Evolutionary conservation across 148 eudicot genomes (phyloP).

Genomic region (Vaccinium vitisidaea): DNA sequence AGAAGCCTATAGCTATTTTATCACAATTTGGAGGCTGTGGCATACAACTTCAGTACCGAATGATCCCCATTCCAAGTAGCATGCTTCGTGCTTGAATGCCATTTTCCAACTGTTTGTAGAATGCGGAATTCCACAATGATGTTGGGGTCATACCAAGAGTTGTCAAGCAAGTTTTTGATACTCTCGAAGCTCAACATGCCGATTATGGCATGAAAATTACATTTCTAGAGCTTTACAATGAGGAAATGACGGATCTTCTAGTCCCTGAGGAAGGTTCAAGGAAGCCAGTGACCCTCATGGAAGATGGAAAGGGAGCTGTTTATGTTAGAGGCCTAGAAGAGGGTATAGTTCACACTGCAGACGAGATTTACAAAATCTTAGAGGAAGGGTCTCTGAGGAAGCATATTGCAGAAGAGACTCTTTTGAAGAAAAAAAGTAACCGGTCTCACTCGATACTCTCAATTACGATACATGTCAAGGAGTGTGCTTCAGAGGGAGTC

Average conservation of each 20-base stretch:
- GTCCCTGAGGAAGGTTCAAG: constrained; percentile 28
- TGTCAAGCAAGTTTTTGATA: constrained; percentile 36
- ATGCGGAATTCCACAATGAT: constrained; percentile 25
- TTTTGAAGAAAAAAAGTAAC: constrained; percentile 40
- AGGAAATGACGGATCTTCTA: constrained; percentile 44
- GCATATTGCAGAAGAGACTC: constrained; percentile 34
- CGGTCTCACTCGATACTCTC: constrained; percentile 54
- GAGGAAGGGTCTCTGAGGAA: constrained; percentile 34
- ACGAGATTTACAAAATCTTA: constrained; percentile 35
- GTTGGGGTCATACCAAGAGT: constrained; percentile 44
- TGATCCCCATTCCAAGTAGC: not conserved
- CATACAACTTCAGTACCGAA: not conserved
- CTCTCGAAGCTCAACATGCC: constrained; percentile 32
- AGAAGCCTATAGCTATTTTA: not conserved
- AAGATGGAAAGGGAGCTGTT: constrained; percentile 49
- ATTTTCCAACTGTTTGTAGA: constrained; percentile 22
- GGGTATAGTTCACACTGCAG: constrained; percentile 27
- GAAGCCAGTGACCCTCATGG: constrained; percentile 40
- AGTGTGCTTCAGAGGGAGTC: constrained; percentile 32
- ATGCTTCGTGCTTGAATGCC: not conserved
- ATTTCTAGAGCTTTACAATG: constrained; percentile 46
- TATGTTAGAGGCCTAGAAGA: constrained; percentile 44
- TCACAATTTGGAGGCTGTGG: not conserved
- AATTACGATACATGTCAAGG: constrained; percentile 37
- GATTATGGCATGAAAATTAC: constrained; percentile 42